Conservation (phyloP, 331 rosid species). For the Saraca asoca region DNA sequence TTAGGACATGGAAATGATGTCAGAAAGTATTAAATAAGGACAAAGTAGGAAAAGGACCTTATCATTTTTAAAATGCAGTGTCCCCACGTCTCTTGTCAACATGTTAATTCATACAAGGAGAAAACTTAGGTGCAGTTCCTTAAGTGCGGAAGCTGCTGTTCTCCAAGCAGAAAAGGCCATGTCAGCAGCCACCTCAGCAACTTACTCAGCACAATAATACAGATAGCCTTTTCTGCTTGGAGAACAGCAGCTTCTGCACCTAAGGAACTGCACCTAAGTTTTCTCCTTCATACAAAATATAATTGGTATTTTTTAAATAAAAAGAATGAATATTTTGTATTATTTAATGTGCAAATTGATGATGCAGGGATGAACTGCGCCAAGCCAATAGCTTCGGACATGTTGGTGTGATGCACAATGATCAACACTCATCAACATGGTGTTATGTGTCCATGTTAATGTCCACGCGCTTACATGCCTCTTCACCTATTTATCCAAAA, state of each 20-base stretch:
- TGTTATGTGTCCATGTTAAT: no score
- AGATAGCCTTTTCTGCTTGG: no score
- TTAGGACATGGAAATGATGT: conserved; percentile 38
- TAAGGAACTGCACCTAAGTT: no score
- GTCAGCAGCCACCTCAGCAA: no score
- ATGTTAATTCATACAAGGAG: neutral
- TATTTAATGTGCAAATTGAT: conserved; percentile 42
- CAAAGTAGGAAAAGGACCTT: conserved; percentile 60
- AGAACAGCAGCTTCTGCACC: no score
- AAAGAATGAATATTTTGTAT: neutral
- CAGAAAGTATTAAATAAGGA: conserved; percentile 46
- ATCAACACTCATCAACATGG: conserved; percentile 27
- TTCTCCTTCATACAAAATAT: no score
- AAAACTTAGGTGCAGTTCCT: no score
- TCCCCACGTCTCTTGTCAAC: conserved; percentile 51
- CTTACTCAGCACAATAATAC: no score
- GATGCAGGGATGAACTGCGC: conserved; percentile 35
- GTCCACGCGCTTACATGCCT: conserved; percentile 7
- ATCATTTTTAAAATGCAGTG: conserved; percentile 52
- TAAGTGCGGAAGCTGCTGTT: neutral
- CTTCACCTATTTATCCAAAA: no score
- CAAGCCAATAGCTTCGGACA: conserved; percentile 35
- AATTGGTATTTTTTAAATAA: neutral
- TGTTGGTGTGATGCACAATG: conserved; percentile 38
- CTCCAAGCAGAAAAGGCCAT: no score